phyloP scores from a whole-genome alignment of 1,284 basidiomycete genomes.

The Wallemia ichthyophaga region DNA sequence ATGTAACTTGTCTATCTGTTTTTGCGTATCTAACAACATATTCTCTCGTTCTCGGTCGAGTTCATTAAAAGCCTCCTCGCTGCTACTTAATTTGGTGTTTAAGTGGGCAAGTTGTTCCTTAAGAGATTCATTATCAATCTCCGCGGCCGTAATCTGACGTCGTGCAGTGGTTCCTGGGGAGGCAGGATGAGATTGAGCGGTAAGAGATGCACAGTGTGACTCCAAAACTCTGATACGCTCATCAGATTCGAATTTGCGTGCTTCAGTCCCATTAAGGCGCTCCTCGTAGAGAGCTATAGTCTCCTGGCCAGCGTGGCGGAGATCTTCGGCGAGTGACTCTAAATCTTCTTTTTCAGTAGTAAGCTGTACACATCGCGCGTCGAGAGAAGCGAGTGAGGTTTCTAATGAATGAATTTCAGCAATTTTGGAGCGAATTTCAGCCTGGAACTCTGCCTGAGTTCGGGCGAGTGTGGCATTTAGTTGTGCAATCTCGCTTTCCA shows the following conservation, averaged over 20 bases:
- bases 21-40: not conserved
- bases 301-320: not conserved
- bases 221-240: not conserved
- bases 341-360: not conserved
- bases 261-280: not conserved
- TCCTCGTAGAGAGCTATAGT: not conserved
- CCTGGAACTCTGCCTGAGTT: not conserved
- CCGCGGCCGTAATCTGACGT: not conserved
- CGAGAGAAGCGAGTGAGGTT: not conserved
- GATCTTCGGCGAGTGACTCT: not conserved
- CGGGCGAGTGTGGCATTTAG: not conserved
- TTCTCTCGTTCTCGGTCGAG: not conserved
- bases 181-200: not conserved
- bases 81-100: not conserved
- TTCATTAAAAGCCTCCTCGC: not conserved
- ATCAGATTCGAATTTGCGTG: not conserved
- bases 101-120: not conserved
- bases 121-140: not conserved
- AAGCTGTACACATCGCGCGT: not conserved
- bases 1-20: not conserved
- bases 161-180: not conserved
- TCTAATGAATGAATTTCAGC: not conserved
- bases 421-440: not conserved
- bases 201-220: not conserved
- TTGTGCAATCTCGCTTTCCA: not conserved